A percentile compares a stretch with the other conserved stretches of the same genome.
Conservation (phyloP, 352 stramenopile species). For the Chrysophaeum taylorii region DNA sequence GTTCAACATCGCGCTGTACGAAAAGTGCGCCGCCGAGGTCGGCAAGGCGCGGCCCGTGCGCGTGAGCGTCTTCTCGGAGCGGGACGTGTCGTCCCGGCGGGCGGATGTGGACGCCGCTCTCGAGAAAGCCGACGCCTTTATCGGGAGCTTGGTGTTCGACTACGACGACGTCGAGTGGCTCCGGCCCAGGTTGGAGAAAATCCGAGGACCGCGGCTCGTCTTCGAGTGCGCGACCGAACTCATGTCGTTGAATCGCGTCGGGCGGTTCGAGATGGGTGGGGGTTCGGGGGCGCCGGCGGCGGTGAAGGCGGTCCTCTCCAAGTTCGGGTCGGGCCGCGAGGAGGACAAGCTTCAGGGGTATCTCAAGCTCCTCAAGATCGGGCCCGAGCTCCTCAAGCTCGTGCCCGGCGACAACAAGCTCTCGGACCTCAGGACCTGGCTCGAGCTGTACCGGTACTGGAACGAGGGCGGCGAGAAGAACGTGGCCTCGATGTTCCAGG, state of each 20-base stretch:
- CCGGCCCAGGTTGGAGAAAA: conserved; percentile 28
- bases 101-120: too few species aligned
- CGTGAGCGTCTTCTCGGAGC: too few species aligned
- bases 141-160: conserved; percentile 52
- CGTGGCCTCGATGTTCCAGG: conserved; percentile 47
- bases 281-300: conserved; percentile 39
- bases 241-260: conserved; percentile 46
- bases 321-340: conserved; percentile 47
- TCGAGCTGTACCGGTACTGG: conserved; percentile 53
- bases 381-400: conserved; percentile 50
- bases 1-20: conserved; percentile 52
- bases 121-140: conserved; percentile 44
- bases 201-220: conserved; percentile 39
- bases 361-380: conserved; percentile 55
- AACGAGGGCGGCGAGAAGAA: conserved; percentile 51
- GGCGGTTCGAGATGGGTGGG: conserved; percentile 40
- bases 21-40: conserved; percentile 27
- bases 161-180: conserved; percentile 51
- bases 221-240: conserved; percentile 57
- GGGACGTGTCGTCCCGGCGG: too few species aligned
- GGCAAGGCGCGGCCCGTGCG: too few species aligned
- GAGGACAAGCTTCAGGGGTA: conserved; percentile 52
- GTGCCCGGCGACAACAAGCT: conserved; percentile 50
- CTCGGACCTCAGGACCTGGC: conserved; percentile 47
- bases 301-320: conserved; percentile 49